Percentiles rank a stretch among this genome's conserved stretches.
Evolutionary conservation across 495 filamentous ascomycete genomes (phyloP).

Genomic region (Jackrogersella minutella): DNA sequence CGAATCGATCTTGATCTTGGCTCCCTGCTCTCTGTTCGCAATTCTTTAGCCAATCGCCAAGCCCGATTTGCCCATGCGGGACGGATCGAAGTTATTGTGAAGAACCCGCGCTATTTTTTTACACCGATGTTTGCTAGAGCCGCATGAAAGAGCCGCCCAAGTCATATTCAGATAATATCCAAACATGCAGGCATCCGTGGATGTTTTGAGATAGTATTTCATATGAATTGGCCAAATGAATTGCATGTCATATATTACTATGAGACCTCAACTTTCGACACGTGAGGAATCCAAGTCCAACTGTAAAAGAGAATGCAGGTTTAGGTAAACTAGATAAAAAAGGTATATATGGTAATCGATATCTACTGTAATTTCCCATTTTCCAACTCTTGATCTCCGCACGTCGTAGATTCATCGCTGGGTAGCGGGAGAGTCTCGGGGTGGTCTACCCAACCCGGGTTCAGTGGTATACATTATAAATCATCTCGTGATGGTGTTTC

Average conservation of each 20-base stretch:
- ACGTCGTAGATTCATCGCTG: slow-evolving; percentile 22
- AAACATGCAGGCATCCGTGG: too few relatives aligned
- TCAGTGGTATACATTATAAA: slow-evolving; percentile 33
- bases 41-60: slow-evolving; percentile 3
- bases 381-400: slow-evolving; percentile 22
- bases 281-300: slow-evolving; percentile 9
- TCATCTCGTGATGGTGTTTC: slow-evolving; percentile 30
- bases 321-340: slow-evolving; percentile 38
- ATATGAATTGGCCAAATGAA: neutral
- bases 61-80: neutral
- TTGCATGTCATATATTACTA: too few relatives aligned
- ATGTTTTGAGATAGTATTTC: neutral
- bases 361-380: slow-evolving; percentile 28
- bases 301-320: slow-evolving; percentile 25
- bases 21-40: neutral
- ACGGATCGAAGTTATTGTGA: slow-evolving; percentile 2
- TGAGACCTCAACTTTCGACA: too few relatives aligned
- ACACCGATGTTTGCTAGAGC: neutral
- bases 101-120: neutral
- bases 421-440: slow-evolving; percentile 10
- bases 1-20: neutral
- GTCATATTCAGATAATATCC: neutral
- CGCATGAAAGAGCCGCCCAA: slow-evolving; percentile 4
- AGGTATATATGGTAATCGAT: slow-evolving; percentile 36
- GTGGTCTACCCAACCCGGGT: slow-evolving; percentile 10